Conservation (phyloP, 2,329 filamentous ascomycete genomes). For the Gyromitra esculenta region DNA sequence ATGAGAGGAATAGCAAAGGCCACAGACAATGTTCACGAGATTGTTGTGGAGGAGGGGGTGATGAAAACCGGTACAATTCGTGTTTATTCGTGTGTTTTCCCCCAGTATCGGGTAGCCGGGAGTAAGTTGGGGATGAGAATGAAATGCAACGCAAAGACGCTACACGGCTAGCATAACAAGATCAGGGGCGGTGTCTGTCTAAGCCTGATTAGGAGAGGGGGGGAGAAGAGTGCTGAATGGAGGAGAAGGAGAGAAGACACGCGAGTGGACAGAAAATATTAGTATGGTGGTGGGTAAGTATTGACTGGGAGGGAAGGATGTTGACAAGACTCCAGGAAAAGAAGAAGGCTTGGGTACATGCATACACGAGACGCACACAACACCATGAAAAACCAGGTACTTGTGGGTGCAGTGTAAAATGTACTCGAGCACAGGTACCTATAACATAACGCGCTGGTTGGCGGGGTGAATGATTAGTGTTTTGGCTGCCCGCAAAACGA, state of each 20-base stretch:
- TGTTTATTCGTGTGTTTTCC: slow-evolving; percentile 28
- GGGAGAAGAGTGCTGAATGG: slow-evolving; percentile 29
- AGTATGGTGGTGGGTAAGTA: neutral
- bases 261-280: slow-evolving; percentile 29
- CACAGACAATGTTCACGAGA: slow-evolving; percentile 17
- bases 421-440: slow-evolving; percentile 17
- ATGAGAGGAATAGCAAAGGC: slow-evolving; percentile 29
- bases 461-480: slow-evolving; percentile 49
- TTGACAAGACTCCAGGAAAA: slow-evolving; percentile 29
- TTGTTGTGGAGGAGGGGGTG: neutral
- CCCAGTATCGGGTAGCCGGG: slow-evolving; percentile 29
- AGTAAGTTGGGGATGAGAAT: slow-evolving; percentile 9
- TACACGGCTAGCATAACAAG: slow-evolving; percentile 42
- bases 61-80: slow-evolving; percentile 17
- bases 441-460: slow-evolving; percentile 41
- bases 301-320: slow-evolving; percentile 21
- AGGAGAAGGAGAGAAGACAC: slow-evolving; percentile 18
- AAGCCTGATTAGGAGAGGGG: slow-evolving; percentile 27
- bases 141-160: slow-evolving; percentile 42
- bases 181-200: slow-evolving; percentile 40
- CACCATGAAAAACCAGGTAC: slow-evolving; percentile 29
- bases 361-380: slow-evolving; percentile 16
- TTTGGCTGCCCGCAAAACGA: slow-evolving; percentile 30
- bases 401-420: slow-evolving; percentile 10
- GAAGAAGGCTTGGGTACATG: slow-evolving; percentile 41